Evolutionary conservation across 257 asterid genomes (phyloP).

Genomic region (Solanum sparsipilum): DNA sequence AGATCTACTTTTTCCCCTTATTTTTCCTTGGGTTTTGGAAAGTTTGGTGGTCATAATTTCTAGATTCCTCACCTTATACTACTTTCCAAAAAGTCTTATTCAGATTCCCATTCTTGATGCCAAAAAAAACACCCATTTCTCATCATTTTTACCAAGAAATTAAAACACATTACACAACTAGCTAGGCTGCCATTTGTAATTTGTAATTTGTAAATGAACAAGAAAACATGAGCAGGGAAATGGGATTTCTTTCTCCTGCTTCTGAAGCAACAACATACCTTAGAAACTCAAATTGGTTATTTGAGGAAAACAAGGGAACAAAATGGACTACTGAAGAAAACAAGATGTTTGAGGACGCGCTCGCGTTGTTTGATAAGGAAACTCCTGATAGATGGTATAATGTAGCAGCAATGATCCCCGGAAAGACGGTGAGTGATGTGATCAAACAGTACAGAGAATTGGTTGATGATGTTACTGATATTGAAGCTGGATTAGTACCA

Average conservation of each 20-base stretch:
- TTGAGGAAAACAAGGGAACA: slow-evolving; percentile 28
- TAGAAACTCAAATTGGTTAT: slow-evolving; percentile 40
- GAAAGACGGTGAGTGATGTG: slow-evolving; percentile 59
- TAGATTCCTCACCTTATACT: slow-evolving; percentile 43
- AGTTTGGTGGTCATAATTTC: slow-evolving; percentile 27
- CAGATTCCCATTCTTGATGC: slow-evolving; percentile 38
- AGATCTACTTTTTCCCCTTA: slow-evolving; percentile 15
- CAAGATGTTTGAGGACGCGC: slow-evolving; percentile 65
- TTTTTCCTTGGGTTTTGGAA: slow-evolving; percentile 43
- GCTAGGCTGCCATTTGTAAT: background rate
- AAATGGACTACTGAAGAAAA: slow-evolving; percentile 80
- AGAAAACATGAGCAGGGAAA: slow-evolving; percentile 35
- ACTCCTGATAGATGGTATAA: slow-evolving; percentile 86
- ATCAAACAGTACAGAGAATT: slow-evolving; percentile 56
- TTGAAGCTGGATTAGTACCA: slow-evolving; percentile 72
- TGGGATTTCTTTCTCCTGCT: slow-evolving; percentile 31
- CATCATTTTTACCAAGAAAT: background rate
- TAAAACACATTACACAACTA: background rate
- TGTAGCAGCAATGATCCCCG: slow-evolving; percentile 77
- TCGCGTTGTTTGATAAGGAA: slow-evolving; percentile 62
- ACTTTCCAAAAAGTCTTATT: slow-evolving; percentile 27
- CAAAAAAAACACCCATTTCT: slow-evolving; percentile 1
- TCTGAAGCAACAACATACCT: slow-evolving; percentile 23
- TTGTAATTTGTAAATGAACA: background rate
- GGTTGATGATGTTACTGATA: slow-evolving; percentile 57